Conservation (phyloP, 2,329 filamentous ascomycete genomes). For the Aspergillus spinulosporus region DNA sequence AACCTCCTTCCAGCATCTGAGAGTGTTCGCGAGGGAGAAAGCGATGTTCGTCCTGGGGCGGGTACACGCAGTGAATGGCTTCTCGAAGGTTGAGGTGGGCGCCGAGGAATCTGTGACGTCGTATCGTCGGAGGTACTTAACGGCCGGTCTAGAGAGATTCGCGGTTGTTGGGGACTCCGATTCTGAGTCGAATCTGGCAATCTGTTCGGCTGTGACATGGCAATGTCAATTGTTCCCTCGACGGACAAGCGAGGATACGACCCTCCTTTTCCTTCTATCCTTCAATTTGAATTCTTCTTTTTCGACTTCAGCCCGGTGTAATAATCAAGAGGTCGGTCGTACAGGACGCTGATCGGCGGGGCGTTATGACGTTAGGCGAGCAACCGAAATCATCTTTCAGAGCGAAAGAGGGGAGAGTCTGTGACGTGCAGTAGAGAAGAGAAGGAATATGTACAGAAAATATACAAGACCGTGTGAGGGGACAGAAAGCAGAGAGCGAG, state of each 20-base stretch:
- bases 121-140: background rate
- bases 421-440: background rate
- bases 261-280: background rate
- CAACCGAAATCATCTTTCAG: conserved; percentile 17
- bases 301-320: background rate
- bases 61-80: conserved; percentile 20
- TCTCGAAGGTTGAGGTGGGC: conserved; percentile 11
- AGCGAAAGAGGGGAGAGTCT: background rate
- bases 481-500: conserved; percentile 8
- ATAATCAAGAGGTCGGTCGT: conserved; percentile 2
- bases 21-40: conserved; percentile 29
- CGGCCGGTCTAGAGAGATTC: conserved; percentile 10
- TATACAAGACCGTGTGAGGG: background rate
- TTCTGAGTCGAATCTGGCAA: conserved; percentile 16
- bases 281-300: background rate
- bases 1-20: conserved; percentile 32
- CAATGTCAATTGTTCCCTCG: conserved; percentile 8
- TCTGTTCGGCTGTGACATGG: conserved; percentile 22
- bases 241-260: background rate
- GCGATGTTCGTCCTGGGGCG: conserved; percentile 26
- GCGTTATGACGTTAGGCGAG: conserved; percentile 10
- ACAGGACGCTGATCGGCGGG: conserved; percentile 11
- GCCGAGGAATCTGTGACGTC: conserved; percentile 7
- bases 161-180: conserved; percentile 14
- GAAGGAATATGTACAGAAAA: background rate